Percentiles rank a stretch among this genome's conserved stretches.
phyloP scores from a whole-genome alignment of 2,329 filamentous ascomycete species.

The Trichophyton schoenleinii region DNA sequence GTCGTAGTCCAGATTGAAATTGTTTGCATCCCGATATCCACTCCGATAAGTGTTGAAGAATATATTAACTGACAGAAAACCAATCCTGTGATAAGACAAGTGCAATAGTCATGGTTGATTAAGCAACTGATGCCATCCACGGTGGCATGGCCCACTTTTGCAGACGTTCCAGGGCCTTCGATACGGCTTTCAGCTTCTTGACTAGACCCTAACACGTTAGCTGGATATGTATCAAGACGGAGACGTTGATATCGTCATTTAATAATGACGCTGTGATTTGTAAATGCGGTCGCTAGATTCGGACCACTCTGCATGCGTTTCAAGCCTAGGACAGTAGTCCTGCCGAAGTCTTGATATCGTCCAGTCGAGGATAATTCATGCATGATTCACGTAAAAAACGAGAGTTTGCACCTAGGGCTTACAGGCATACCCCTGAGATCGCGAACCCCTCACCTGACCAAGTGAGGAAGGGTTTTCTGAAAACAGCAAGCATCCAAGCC shows the following conservation, averaged over 20 bases:
- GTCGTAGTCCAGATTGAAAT: background rate
- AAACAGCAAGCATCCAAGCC: background rate
- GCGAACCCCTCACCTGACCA: background rate
- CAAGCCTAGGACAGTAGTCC: background rate
- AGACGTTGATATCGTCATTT: background rate
- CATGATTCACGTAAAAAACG: background rate
- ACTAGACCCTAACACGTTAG: background rate
- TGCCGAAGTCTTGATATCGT: background rate
- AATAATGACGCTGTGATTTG: background rate
- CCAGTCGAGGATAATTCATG: background rate
- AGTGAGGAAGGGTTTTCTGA: background rate
- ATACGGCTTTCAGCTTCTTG: background rate
- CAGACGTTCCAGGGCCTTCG: background rate
- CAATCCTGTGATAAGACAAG: background rate
- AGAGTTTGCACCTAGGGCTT: background rate
- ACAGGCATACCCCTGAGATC: background rate
- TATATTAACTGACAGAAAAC: background rate
- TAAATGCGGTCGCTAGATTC: background rate
- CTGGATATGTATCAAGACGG: background rate
- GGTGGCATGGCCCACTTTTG: background rate
- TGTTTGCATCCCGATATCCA: background rate
- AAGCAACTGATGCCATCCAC: no score
- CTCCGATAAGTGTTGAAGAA: no score
- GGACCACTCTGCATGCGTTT: background rate
- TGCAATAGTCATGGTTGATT: background rate